phyloP scores from a whole-genome alignment of 1,139 yeast genomes.

The Pichia inconspicua region DNA sequence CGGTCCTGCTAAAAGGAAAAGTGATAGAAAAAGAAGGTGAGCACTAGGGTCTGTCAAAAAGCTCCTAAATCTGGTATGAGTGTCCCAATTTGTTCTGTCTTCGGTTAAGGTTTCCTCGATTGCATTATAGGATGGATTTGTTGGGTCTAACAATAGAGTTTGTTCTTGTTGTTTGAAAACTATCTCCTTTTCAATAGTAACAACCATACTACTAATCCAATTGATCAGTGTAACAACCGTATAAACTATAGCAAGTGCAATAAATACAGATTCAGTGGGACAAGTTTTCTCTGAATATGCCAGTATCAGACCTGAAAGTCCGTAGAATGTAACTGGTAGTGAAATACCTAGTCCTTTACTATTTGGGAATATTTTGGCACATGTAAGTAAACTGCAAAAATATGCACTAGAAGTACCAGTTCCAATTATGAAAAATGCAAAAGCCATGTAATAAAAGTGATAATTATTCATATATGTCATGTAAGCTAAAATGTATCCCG shows the following conservation, averaged over 20 bases:
- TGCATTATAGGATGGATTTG: not conserved
- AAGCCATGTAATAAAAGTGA: slow-evolving; percentile 28
- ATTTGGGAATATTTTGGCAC: slow-evolving; percentile 75
- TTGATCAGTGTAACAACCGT: slow-evolving; percentile 48
- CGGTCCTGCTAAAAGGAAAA: slow-evolving; percentile 73
- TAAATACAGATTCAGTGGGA: slow-evolving; percentile 48
- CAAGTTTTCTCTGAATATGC: slow-evolving; percentile 41
- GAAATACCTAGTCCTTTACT: slow-evolving; percentile 76
- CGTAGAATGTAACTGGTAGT: slow-evolving; percentile 81
- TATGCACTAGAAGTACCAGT: slow-evolving; percentile 75
- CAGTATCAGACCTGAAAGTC: slow-evolving; percentile 64
- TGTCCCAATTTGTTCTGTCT: not conserved
- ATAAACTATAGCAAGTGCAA: slow-evolving; percentile 51
- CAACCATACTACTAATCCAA: slow-evolving; percentile 56
- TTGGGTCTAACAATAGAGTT: not conserved
- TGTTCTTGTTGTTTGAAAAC: slow-evolving; percentile 26
- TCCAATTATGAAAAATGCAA: slow-evolving; percentile 55
- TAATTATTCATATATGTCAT: slow-evolving; percentile 24
- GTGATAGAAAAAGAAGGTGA: slow-evolving; percentile 54
- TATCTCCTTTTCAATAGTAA: slow-evolving; percentile 52
- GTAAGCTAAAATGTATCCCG: slow-evolving; percentile 58
- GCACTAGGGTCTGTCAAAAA: slow-evolving; percentile 61
- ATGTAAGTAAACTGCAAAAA: slow-evolving; percentile 69
- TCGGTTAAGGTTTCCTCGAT: not conserved
- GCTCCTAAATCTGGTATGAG: slow-evolving; percentile 30